Evolutionary conservation across 768 basidiomycete species (phyloP).

Genomic region (Phanerochaete sordida): DNA sequence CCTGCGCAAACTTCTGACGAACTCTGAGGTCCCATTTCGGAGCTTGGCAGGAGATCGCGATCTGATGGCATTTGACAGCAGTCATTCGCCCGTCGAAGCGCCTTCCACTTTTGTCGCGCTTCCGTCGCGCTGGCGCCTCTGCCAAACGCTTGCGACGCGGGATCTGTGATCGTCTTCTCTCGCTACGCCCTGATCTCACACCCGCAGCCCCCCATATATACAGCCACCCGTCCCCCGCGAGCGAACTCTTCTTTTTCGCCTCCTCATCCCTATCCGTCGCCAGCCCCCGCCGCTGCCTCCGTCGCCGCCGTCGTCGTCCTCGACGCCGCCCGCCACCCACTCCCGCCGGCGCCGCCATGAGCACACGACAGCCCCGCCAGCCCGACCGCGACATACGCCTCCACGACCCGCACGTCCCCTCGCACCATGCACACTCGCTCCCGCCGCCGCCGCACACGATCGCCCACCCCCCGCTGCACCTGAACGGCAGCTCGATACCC

Average conservation of each 20-base stretch:
- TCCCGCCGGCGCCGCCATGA: constrained; percentile 41
- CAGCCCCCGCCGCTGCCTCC: constrained; percentile 15
- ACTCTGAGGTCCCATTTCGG: constrained; percentile 1
- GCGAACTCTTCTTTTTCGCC: constrained; percentile 32
- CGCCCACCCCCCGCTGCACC: constrained; percentile 37
- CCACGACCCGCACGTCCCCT: constrained; percentile 51
- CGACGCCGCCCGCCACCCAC: constrained; percentile 26
- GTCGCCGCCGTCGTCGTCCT: constrained; percentile 27
- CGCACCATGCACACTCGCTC: constrained; percentile 41
- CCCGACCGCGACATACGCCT: constrained; percentile 59
- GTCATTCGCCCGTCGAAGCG: constrained; percentile 1
- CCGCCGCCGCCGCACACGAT: constrained; percentile 36
- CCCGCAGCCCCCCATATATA: constrained; percentile 19
- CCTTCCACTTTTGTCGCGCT: constrained; percentile 10
- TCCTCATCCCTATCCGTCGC: constrained; percentile 14
- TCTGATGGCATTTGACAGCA: constrained; percentile 3
- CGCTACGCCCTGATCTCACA: constrained; percentile 28
- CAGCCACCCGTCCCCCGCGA: constrained; percentile 43
- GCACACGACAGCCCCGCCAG: constrained; percentile 60
- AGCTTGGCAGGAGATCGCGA: constrained; percentile 14
- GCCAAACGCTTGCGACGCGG: constrained; percentile 11
- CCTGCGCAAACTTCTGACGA: constrained; percentile 2
- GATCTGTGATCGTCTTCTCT: constrained; percentile 29
- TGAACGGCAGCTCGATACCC: constrained; percentile 51
- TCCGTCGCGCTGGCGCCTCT: constrained; percentile 18